Conservation (phyloP, 139 green algal genomes). For the Chlorella sp. region DNA sequence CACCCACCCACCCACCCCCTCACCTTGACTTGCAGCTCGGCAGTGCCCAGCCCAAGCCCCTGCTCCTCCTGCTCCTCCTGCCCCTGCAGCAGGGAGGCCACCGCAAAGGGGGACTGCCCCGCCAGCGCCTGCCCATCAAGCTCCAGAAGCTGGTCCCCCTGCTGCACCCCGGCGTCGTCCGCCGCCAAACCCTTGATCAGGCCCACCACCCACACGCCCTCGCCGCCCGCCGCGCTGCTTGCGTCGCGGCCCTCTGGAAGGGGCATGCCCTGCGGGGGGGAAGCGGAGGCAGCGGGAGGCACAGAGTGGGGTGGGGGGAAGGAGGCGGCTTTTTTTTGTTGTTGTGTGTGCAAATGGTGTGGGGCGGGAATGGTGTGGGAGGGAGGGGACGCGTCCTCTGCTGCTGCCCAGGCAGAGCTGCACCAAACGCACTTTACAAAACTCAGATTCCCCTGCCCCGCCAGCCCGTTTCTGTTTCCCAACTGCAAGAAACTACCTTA, state of each 20-base stretch:
- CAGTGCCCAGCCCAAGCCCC: background rate
- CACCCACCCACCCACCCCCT: no score
- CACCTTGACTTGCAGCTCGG: constrained; percentile 43
- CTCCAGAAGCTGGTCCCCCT: constrained; percentile 88
- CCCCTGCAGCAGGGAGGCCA: constrained; percentile 50
- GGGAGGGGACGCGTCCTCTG: background rate
- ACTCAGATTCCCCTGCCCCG: no score
- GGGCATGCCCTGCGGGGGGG: constrained; percentile 1
- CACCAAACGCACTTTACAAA: no score
- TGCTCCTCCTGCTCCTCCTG: constrained; percentile 13
- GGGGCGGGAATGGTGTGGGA: background rate
- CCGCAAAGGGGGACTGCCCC: constrained; percentile 72
- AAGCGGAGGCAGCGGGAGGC: no score
- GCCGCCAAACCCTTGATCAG: constrained; percentile 79
- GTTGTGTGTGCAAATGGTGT: no score
- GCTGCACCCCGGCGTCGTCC: constrained; percentile 76
- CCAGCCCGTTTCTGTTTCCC: no score
- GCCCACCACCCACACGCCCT: constrained; percentile 84
- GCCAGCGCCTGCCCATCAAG: constrained; percentile 67
- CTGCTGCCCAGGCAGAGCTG: background rate
- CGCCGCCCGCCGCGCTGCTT: background rate
- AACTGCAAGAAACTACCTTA: no score
- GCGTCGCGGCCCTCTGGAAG: constrained; percentile 4
- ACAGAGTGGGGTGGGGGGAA: background rate
- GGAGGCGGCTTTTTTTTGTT: no score